Percentiles rank a stretch among this genome's conserved stretches.
These are phyloP conservation scores for Aureoboletus auriporus DNA, from an alignment of 768 basidiomycete species.

Conservation along the genomic window DNA sequence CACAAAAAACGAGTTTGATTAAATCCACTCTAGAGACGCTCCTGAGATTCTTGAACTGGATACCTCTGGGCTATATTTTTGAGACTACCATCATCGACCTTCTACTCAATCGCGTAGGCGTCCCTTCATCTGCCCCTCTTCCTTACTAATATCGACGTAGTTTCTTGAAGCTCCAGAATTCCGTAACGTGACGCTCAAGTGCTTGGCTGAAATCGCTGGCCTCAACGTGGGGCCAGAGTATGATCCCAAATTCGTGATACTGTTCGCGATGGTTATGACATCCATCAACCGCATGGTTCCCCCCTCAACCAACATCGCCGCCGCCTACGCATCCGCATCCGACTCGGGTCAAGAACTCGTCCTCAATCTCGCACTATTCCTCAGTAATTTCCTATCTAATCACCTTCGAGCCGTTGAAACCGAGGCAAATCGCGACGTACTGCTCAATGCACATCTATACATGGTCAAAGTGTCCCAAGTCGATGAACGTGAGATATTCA, in stretches of 20 bases:
- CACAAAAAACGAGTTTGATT: constrained; percentile 93
- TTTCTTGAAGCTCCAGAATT: constrained; percentile 97
- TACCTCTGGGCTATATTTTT: constrained; percentile 97
- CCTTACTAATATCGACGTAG: constrained; percentile 37
- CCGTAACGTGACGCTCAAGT: constrained; percentile 95
- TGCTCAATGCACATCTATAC: constrained; percentile 95
- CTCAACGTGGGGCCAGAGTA: constrained; percentile 95
- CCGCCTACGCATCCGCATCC: constrained; percentile 83
- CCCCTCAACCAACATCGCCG: constrained; percentile 89
- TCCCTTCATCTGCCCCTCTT: constrained; percentile 6
- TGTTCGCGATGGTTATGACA: constrained; percentile 99
- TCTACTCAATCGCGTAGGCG: constrained; percentile 81
- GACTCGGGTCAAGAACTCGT: constrained; percentile 96
- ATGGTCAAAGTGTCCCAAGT: constrained; percentile 98
- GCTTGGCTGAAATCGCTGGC: constrained; percentile 93
- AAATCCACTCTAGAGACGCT: constrained; percentile 93
- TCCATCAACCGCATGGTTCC: constrained; percentile 96
- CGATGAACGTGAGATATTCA: constrained; percentile 98
- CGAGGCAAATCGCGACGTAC: constrained; percentile 82
- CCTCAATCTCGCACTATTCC: constrained; percentile 95
- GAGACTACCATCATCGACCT: constrained; percentile 97
- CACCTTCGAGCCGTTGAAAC: constrained; percentile 95
- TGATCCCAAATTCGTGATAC: constrained; percentile 94
- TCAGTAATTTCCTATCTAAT: constrained; percentile 90
- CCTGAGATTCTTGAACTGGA: constrained; percentile 97